Evolutionary conservation across 2,329 filamentous ascomycete species (phyloP).

Genomic region (Colletotrichum sp.): DNA sequence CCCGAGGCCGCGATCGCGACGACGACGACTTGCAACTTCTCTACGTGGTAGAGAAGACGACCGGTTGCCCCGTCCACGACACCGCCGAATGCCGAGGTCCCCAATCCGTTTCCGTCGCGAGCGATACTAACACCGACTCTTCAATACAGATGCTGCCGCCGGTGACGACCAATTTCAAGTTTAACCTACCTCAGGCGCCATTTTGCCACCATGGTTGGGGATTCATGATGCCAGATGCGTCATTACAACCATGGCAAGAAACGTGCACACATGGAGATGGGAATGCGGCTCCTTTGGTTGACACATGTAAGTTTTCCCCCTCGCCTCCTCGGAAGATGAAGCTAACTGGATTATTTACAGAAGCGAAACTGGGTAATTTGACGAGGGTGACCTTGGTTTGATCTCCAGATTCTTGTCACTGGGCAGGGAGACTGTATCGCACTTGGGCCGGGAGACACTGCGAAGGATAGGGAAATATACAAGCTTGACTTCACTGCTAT

Average conservation of each 20-base stretch:
- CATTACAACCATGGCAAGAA: neutral
- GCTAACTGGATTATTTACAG: neutral
- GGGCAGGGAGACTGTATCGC: neutral
- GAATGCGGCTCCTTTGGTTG: neutral
- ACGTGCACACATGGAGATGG: conserved; percentile 5
- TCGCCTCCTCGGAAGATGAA: neutral
- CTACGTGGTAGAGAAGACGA: conserved; percentile 15
- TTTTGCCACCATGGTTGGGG: neutral
- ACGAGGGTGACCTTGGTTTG: neutral
- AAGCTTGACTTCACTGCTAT: neutral
- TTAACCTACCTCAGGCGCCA: neutral
- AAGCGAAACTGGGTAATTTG: neutral
- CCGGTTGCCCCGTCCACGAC: conserved; percentile 8
- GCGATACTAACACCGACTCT: conserved; percentile 18
- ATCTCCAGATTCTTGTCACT: neutral
- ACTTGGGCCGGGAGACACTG: neutral
- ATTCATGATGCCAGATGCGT: neutral
- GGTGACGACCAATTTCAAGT: neutral
- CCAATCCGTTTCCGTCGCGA: conserved; percentile 1
- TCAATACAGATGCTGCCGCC: conserved; percentile 8
- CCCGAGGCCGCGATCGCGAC: conserved; percentile 11
- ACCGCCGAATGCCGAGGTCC: conserved; percentile 1
- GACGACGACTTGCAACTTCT: conserved; percentile 21
- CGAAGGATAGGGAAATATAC: neutral
- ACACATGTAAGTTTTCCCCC: neutral